Evolutionary conservation across 257 asterid species (phyloP).

Genomic region (Petunia secreta): DNA sequence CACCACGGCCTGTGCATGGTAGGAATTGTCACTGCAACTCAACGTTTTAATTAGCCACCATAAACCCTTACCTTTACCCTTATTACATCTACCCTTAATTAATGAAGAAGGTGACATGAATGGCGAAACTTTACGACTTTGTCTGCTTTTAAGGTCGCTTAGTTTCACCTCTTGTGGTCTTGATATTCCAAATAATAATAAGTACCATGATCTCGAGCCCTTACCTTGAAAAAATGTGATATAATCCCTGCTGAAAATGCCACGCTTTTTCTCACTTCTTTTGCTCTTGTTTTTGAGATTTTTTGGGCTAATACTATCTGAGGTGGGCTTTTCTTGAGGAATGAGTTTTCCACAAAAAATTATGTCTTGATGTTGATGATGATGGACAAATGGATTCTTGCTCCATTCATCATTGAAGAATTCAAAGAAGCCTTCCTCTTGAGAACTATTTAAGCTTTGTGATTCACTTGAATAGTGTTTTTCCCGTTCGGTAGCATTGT

Average conservation of each 20-base stretch:
- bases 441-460: no score
- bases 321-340: not conserved
- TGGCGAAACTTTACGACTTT: constrained; percentile 1
- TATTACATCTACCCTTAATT: not conserved
- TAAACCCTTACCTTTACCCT: not conserved
- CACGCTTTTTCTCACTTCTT: not conserved
- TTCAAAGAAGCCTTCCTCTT: no score
- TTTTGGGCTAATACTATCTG: not conserved
- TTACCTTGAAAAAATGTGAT: constrained; percentile 18
- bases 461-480: no score
- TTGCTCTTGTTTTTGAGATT: not conserved
- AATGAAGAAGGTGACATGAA: not conserved
- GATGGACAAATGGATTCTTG: not conserved
- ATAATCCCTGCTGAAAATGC: not conserved
- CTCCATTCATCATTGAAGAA: no score
- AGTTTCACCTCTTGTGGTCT: constrained; percentile 1
- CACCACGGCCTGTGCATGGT: constrained; percentile 12
- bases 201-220: not conserved
- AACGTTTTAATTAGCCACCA: constrained; percentile 12
- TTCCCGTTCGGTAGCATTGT: no score
- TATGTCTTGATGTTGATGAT: not conserved
- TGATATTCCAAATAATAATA: not conserved
- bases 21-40: not conserved
- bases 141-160: constrained; percentile 12
- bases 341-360: not conserved